These are phyloP conservation scores for Sugiyamaella xylanicola DNA, from an alignment of 1,139 yeast species.

Conservation along the genomic window DNA sequence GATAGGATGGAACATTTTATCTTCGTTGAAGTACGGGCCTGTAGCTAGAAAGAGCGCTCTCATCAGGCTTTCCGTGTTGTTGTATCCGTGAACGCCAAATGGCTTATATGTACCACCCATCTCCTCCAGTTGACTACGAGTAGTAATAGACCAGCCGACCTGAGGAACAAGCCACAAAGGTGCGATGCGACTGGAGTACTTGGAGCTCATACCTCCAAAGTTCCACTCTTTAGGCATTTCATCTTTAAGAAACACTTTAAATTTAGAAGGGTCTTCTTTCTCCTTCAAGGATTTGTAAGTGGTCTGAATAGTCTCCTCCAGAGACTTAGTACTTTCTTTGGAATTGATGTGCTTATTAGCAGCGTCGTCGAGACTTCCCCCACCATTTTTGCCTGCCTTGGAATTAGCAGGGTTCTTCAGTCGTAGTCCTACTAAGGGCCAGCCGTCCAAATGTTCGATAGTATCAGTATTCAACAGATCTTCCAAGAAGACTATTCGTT, in stretches of 20 bases:
- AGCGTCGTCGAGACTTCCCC: slow-evolving; percentile 14
- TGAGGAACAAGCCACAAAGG: slow-evolving; percentile 85
- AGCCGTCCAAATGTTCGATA: slow-evolving; percentile 73
- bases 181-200: slow-evolving; percentile 65
- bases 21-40: slow-evolving; percentile 72
- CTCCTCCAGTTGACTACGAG: slow-evolving; percentile 57
- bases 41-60: slow-evolving; percentile 75
- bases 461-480: slow-evolving; percentile 58
- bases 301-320: slow-evolving; percentile 40
- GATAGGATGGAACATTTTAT: slow-evolving; percentile 58
- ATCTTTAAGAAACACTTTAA: slow-evolving; percentile 55
- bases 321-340: slow-evolving; percentile 1
- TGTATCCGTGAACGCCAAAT: slow-evolving; percentile 83
- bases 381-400: background rate
- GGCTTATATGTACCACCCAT: slow-evolving; percentile 54
- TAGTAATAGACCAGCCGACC: slow-evolving; percentile 77
- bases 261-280: slow-evolving; percentile 43
- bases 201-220: slow-evolving; percentile 59
- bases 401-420: slow-evolving; percentile 44
- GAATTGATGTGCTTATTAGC: slow-evolving; percentile 23
- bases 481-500: slow-evolving; percentile 65
- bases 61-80: slow-evolving; percentile 75
- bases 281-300: slow-evolving; percentile 44
- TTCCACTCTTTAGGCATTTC: slow-evolving; percentile 66
- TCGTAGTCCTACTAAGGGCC: slow-evolving; percentile 83